These are phyloP conservation scores for Globisporangium spinosum DNA, from an alignment of 352 stramenopile species.

Conservation along the genomic window DNA sequence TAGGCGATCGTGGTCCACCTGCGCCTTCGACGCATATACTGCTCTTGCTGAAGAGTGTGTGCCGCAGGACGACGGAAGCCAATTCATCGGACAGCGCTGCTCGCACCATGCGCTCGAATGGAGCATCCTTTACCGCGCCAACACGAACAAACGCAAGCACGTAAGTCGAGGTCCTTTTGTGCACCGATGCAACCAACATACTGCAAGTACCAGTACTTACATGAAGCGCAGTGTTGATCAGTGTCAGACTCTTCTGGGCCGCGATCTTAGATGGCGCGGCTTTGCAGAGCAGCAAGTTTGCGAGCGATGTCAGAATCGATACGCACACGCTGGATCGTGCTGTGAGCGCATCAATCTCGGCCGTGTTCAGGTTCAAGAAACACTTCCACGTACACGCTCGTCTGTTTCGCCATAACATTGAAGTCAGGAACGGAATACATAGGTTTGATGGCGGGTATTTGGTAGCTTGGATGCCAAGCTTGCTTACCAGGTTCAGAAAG, in stretches of 20 bases:
- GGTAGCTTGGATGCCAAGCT: neutral
- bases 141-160: neutral
- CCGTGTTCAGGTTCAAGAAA: constrained; percentile 33
- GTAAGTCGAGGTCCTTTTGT: neutral
- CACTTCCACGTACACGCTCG: constrained; percentile 59
- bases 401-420: constrained; percentile 19
- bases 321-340: constrained; percentile 15
- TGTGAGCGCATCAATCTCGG: constrained; percentile 28
- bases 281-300: constrained; percentile 36
- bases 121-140: neutral
- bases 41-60: neutral
- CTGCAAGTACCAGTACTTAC: constrained; percentile 12
- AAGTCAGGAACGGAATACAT: neutral
- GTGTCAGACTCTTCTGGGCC: constrained; percentile 35
- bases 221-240: constrained; percentile 37
- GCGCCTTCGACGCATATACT: neutral
- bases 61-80: neutral
- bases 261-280: constrained; percentile 42
- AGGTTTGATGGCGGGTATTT: neutral
- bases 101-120: constrained; percentile 14
- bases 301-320: constrained; percentile 27
- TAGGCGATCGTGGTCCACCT: neutral
- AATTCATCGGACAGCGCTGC: constrained; percentile 6
- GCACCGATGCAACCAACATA: too few relatives aligned
- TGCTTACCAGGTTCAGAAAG: constrained; percentile 46